Percentiles rank a stretch among this genome's conserved stretches.
phyloP scores from a whole-genome alignment of 169 alveolate species.

The Plasmodium sp. region DNA sequence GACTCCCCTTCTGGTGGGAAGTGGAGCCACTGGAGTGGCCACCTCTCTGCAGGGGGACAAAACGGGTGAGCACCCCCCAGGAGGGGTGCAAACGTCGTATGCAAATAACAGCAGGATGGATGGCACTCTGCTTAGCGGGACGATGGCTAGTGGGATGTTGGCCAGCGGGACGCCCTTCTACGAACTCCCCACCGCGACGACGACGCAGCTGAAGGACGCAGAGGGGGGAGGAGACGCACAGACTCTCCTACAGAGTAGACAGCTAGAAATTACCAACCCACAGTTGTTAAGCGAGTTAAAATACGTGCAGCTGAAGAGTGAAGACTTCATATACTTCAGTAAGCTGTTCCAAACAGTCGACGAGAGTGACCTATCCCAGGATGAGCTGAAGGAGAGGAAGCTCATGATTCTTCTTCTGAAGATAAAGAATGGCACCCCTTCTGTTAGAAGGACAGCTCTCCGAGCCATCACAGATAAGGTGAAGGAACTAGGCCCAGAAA shows the following conservation, averaged over 20 bases:
- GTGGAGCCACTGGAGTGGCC: slow-evolving; percentile 5
- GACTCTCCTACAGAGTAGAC: slow-evolving; percentile 54
- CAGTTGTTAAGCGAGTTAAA: slow-evolving; percentile 75
- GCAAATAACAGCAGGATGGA: neutral
- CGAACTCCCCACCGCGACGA: neutral
- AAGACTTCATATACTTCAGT: slow-evolving; percentile 92
- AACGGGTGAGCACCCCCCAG: neutral
- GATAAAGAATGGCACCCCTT: slow-evolving; percentile 99
- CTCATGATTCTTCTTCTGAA: slow-evolving; percentile 95
- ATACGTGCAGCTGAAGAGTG: slow-evolving; percentile 92
- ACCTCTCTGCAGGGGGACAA: neutral
- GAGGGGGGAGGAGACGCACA: slow-evolving; percentile 31
- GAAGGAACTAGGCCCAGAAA: slow-evolving; percentile 98
- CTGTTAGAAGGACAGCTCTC: slow-evolving; percentile 96
- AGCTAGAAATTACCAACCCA: slow-evolving; percentile 60
- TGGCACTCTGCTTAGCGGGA: slow-evolving; percentile 38
- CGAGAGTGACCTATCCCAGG: slow-evolving; percentile 94
- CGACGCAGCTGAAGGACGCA: neutral
- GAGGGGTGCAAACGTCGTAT: neutral
- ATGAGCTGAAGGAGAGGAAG: slow-evolving; percentile 96
- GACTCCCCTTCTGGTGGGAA: slow-evolving; percentile 21
- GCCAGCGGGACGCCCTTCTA: slow-evolving; percentile 47
- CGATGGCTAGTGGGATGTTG: too few relatives aligned
- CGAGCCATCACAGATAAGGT: slow-evolving; percentile 97
- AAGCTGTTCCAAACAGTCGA: slow-evolving; percentile 91